These are phyloP conservation scores for Skeletonema marinoi DNA, from an alignment of 108 stramenopile genomes.

Conservation along the genomic window DNA sequence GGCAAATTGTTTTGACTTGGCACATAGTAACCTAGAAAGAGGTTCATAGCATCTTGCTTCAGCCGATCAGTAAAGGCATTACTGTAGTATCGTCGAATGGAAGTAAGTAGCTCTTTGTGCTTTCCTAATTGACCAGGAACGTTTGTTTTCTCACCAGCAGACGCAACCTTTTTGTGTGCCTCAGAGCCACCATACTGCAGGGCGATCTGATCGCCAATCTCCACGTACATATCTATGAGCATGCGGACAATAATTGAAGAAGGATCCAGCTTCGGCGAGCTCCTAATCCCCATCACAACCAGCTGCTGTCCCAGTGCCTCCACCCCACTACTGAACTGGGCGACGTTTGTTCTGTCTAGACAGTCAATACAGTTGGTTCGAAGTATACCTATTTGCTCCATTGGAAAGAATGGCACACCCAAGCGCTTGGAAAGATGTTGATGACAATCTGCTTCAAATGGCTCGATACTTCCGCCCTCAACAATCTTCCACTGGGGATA, in stretches of 20 bases:
- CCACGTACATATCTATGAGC: conserved; percentile 96
- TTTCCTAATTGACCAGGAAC: conserved; percentile 83
- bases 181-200: conserved; percentile 99
- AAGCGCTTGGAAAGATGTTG: conserved; percentile 55
- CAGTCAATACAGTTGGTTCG: conserved; percentile 99
- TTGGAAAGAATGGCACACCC: conserved; percentile 86
- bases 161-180: conserved; percentile 94
- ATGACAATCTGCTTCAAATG: conserved; percentile 60
- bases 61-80: conserved; percentile 97
- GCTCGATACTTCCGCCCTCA: conserved; percentile 69
- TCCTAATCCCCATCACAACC: conserved; percentile 93
- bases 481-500: conserved; percentile 84
- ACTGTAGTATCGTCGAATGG: conserved; percentile 95
- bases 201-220: conserved; percentile 95
- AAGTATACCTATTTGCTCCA: conserved; percentile 95
- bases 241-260: conserved; percentile 88
- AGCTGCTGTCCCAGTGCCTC: conserved; percentile 92
- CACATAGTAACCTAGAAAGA: conserved; percentile 93
- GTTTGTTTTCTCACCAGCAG: conserved; percentile 64
- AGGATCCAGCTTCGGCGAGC: conserved; percentile 76
- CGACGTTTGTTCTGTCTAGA: conserved; percentile 98
- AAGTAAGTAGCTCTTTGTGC: conserved; percentile 95
- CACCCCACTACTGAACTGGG: conserved; percentile 94
- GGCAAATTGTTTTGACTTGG: conserved; percentile 76
- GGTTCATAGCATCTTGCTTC: conserved; percentile 98